A percentile compares a stretch with the other conserved stretches of the same genome.
These are phyloP conservation scores for Orobanche coerulescens DNA, from an alignment of 257 asterid species.

Conservation along the genomic window DNA sequence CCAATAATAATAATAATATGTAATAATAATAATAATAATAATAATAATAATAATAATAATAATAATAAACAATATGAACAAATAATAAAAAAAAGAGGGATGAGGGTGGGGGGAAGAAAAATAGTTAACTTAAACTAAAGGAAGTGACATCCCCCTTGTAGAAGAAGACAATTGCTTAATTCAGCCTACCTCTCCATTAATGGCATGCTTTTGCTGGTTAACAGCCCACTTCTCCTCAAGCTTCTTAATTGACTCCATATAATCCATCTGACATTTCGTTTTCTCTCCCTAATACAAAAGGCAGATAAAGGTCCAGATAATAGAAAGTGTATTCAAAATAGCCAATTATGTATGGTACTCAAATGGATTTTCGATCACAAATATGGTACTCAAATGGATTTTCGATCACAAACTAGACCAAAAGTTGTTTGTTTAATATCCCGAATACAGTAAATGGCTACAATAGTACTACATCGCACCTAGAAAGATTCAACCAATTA, in stretches of 20 bases:
- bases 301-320: neutral
- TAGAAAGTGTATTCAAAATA: neutral
- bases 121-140: too few species aligned
- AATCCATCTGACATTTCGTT: slow-evolving; percentile 95
- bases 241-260: slow-evolving; percentile 90
- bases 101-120: too few species aligned
- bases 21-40: too few species aligned
- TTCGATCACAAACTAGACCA: neutral
- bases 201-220: slow-evolving; percentile 66
- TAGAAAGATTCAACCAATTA: slow-evolving; percentile 14
- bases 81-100: too few species aligned
- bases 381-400: slow-evolving; percentile 16
- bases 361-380: slow-evolving; percentile 8
- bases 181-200: slow-evolving; percentile 61
- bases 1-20: too few species aligned
- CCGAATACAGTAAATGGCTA: neutral
- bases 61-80: too few species aligned
- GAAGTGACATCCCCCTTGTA: slow-evolving; percentile 9
- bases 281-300: slow-evolving; percentile 69
- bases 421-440: neutral
- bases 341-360: slow-evolving; percentile 15
- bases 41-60: too few species aligned
- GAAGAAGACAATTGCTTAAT: slow-evolving; percentile 20
- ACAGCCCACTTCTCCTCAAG: slow-evolving; percentile 90
- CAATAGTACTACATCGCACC: neutral